phyloP scores from a whole-genome alignment of 1,284 basidiomycete genomes.

The Hortiboletus rubellus region DNA sequence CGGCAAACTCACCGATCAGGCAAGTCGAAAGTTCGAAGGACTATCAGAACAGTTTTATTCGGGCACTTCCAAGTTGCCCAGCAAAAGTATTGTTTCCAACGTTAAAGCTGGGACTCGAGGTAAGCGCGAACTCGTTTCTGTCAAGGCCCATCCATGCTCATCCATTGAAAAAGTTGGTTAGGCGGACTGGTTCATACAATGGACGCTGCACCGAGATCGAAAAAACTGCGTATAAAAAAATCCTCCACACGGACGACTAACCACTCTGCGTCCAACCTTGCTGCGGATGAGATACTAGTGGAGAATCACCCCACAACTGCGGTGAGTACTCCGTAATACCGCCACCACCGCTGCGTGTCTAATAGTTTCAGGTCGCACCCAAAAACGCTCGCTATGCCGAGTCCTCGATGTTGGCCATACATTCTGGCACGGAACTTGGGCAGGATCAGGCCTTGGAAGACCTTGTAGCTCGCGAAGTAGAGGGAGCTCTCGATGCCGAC shows the following conservation, averaged over 20 bases:
- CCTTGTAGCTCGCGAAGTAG: constrained; percentile 47
- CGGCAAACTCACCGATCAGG: constrained; percentile 19
- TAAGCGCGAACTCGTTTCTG: neutral
- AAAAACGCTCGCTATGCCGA: constrained; percentile 65
- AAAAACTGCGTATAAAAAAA: constrained; percentile 51
- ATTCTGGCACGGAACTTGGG: constrained; percentile 62
- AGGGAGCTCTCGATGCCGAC: constrained; percentile 78
- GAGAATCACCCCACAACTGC: constrained; percentile 20
- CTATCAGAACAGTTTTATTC: neutral
- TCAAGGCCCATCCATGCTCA: neutral
- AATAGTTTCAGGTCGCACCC: constrained; percentile 38
- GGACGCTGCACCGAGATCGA: constrained; percentile 46
- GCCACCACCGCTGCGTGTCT: neutral
- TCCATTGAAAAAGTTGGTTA: neutral
- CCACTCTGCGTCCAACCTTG: neutral
- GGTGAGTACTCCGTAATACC: constrained; percentile 14
- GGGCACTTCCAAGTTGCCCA: no score
- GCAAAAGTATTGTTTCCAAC: neutral
- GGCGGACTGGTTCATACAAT: constrained; percentile 22
- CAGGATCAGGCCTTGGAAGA: constrained; percentile 61
- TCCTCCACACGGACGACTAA: constrained; percentile 51
- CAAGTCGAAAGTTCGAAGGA: constrained; percentile 3
- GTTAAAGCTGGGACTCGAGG: neutral
- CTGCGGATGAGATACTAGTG: constrained; percentile 27
- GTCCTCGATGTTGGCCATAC: constrained; percentile 55